phyloP scores from a whole-genome alignment of 1,284 basidiomycete genomes.

The Rhizoctonia solani region DNA sequence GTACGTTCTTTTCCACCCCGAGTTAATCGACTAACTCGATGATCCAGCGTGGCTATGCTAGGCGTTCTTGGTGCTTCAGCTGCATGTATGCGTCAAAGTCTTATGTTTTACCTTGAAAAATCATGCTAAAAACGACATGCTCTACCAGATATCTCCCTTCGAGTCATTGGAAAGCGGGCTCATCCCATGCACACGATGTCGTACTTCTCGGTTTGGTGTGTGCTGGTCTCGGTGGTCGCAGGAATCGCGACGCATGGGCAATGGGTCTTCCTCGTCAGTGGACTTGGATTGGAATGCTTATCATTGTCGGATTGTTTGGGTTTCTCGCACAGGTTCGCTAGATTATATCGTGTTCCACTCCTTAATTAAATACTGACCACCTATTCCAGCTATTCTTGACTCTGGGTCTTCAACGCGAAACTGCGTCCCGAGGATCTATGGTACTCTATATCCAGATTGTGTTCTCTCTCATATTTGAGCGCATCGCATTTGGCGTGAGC shows the following conservation, averaged over 20 bases:
- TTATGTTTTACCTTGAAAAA: background rate
- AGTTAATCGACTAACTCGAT: background rate
- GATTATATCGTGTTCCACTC: background rate
- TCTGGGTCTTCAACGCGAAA: conserved; percentile 67
- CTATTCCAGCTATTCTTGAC: conserved; percentile 55
- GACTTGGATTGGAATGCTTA: conserved; percentile 12
- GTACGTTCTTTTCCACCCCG: conserved; percentile 27
- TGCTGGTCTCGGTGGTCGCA: conserved; percentile 43
- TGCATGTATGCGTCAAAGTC: conserved; percentile 22
- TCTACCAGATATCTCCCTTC: conserved; percentile 47
- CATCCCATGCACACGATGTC: conserved; percentile 52
- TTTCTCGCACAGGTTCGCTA: conserved; percentile 36
- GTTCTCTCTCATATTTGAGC: conserved; percentile 62
- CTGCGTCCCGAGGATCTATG: conserved; percentile 63
- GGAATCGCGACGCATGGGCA: conserved; percentile 38
- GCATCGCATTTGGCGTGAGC: conserved; percentile 60
- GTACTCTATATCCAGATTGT: conserved; percentile 67
- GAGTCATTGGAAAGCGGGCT: conserved; percentile 50
- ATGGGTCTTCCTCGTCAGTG: conserved; percentile 20
- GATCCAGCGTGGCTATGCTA: conserved; percentile 40
- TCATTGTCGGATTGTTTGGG: conserved; percentile 36
- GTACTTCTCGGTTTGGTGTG: conserved; percentile 47
- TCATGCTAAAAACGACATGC: background rate
- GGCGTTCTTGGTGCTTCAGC: conserved; percentile 42
- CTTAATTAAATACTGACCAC: background rate